Evolutionary conservation across 768 basidiomycete genomes (phyloP).

Genomic region (Leccinum rimulosum): DNA sequence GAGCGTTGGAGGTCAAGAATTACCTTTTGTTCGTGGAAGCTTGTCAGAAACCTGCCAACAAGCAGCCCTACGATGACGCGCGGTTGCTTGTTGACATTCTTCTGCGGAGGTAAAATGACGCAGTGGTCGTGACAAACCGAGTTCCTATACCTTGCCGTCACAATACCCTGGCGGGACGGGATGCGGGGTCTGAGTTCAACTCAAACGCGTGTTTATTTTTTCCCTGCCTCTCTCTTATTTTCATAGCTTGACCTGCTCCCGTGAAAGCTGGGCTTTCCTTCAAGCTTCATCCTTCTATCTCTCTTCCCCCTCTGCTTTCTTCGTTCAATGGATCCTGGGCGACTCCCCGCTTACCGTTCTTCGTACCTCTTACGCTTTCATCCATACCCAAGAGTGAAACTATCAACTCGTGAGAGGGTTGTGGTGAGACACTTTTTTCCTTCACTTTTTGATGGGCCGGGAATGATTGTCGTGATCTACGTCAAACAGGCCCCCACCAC

Average conservation of each 20-base stretch:
- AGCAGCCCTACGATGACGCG: neutral
- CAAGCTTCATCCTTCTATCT: neutral
- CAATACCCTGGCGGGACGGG: conserved; percentile 20
- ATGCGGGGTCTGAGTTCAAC: conserved; percentile 19
- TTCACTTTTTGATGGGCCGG: neutral
- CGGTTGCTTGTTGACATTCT: conserved; percentile 1
- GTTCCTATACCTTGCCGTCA: conserved; percentile 26
- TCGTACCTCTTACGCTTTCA: conserved; percentile 29
- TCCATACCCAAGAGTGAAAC: conserved; percentile 27
- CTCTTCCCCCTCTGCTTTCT: neutral
- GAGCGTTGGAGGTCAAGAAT: neutral
- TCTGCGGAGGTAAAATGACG: conserved; percentile 15
- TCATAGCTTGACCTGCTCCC: conserved; percentile 1
- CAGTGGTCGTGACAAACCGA: conserved; percentile 16
- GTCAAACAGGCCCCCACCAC: too few relatives aligned
- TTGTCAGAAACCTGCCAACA: neutral
- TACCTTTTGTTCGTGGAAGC: conserved; percentile 6
- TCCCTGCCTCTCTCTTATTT: neutral
- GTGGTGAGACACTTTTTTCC: conserved; percentile 13
- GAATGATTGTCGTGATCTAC: too few relatives aligned
- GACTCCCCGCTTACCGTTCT: conserved; percentile 27
- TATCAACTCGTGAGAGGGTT: conserved; percentile 24
- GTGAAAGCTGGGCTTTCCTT: neutral
- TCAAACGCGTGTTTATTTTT: conserved; percentile 13
- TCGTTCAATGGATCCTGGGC: conserved; percentile 15